A percentile compares a stretch with the other conserved stretches of the same genome.
phyloP scores from a whole-genome alignment of 2,329 filamentous ascomycete genomes.

The Gyromitra esculenta region DNA sequence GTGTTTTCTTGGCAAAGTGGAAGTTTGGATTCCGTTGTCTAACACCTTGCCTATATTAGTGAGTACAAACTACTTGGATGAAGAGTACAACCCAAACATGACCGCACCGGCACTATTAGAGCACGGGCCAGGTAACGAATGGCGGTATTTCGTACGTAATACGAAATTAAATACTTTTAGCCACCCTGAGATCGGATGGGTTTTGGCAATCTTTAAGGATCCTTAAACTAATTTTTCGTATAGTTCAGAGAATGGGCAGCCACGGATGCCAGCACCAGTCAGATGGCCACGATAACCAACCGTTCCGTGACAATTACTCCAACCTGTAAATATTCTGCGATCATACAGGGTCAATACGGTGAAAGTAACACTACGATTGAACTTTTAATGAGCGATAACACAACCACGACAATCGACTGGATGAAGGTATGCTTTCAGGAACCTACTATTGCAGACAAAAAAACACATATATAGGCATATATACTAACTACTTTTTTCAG shows the following conservation, averaged over 20 bases:
- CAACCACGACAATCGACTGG: slow-evolving; percentile 38
- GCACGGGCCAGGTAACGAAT: background rate
- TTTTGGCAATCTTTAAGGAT: background rate
- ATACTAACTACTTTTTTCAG: slow-evolving; percentile 18
- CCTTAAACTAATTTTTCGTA: slow-evolving; percentile 12
- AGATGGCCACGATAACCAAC: slow-evolving; percentile 3
- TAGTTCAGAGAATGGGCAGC: slow-evolving; percentile 42
- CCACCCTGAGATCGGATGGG: background rate
- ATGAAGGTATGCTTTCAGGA: slow-evolving; percentile 31
- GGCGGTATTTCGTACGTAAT: slow-evolving; percentile 42
- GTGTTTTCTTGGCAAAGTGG: no score
- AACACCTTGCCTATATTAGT: slow-evolving; percentile 19
- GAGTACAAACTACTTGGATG: background rate
- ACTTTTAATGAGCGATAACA: slow-evolving; percentile 3
- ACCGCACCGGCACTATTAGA: background rate
- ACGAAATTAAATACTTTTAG: background rate
- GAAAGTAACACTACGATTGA: background rate
- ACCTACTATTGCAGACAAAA: background rate
- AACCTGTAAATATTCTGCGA: slow-evolving; percentile 37
- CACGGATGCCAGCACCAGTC: background rate
- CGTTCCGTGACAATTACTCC: slow-evolving; percentile 29
- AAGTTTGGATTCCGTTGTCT: background rate
- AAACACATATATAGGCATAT: background rate
- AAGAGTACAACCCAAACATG: background rate
- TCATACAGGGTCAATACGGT: slow-evolving; percentile 36